These are phyloP conservation scores for Melaleuca quinquenervia DNA, from an alignment of 345 rosid genomes.

Conservation along the genomic window DNA sequence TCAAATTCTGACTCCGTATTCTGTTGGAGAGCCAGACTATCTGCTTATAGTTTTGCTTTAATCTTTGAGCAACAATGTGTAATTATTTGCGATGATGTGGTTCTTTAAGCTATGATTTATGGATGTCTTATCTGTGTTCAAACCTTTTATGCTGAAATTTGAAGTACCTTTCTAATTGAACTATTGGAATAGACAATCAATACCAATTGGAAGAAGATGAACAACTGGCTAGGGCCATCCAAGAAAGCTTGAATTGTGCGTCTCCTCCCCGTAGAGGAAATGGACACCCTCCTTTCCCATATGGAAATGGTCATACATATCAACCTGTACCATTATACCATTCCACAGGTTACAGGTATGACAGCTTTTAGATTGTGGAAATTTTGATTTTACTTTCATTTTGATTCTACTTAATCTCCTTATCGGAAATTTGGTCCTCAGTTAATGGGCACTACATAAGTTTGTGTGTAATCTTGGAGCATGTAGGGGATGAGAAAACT, in stretches of 20 bases:
- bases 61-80: neutral
- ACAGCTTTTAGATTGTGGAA: neutral
- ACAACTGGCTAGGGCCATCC: constrained; percentile 81
- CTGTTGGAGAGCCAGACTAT: neutral
- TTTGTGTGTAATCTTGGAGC: neutral
- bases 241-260: constrained; percentile 69
- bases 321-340: constrained; percentile 42
- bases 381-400: neutral
- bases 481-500: neutral
- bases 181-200: constrained; percentile 31
- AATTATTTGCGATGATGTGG: neutral
- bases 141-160: constrained; percentile 4
- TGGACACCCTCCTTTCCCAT: constrained; percentile 9
- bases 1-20: neutral
- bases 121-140: neutral
- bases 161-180: constrained; percentile 6
- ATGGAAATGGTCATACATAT: constrained; percentile 31
- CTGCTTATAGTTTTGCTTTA: neutral
- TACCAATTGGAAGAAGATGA: constrained; percentile 75
- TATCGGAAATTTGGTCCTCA: neutral
- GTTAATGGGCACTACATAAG: neutral
- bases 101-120: neutral
- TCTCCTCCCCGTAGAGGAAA: constrained; percentile 35
- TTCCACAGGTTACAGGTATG: constrained; percentile 71
- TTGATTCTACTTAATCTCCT: neutral